Evolutionary conservation across 192 early-diverging fungal genomes (phyloP), one percentile per base, ranked within the genome.

Genomic region (Dimargaris xerosporica): DNA sequence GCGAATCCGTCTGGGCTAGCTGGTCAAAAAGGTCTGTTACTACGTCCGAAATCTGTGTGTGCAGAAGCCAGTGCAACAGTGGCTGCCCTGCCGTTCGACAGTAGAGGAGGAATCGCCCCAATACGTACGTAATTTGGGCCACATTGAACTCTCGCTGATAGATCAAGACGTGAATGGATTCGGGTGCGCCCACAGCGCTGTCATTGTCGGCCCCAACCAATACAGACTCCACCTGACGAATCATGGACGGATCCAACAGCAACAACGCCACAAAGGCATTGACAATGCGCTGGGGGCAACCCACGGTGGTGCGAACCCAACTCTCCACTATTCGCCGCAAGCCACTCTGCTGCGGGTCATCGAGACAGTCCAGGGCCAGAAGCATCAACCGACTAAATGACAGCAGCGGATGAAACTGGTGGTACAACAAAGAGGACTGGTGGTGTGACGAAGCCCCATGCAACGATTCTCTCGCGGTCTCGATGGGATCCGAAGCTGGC

Each of bases 321-420:
- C 16, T 44, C 16, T 51, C 53, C 26, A 52, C 46, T 4, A 25
- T 65, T 11, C 54, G 63, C 52, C 67, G 59, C 25, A 71, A 61
- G 15, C 64, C 56, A 23, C 65, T 66, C n/a, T 66, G 56, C 21
- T 56, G 46, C 19, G 50, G 21, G 1, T 55, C 62, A 30, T 48
- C 50, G 0, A 68, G 61, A 46, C 54, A 72, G 62, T 94, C 92
- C 10, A 94, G 67, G 52, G 89, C 80, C 10, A 94, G 62, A 63
- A 91, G 85, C 73, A 91, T 78, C 4, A 86, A 82, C 54, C 89
- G 70, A 1, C 84, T 74, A 68, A 93, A 93, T 0, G 75, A 70
- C 39, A 78, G 53, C 0, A 67, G 60, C 16, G 72, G 68, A 43
- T 63, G 60, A 9, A 28, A 54, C 9, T 23, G 47, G 7, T 50